Conservation (phyloP, 2,329 filamentous ascomycete genomes). For the Cadophora malorum region DNA sequence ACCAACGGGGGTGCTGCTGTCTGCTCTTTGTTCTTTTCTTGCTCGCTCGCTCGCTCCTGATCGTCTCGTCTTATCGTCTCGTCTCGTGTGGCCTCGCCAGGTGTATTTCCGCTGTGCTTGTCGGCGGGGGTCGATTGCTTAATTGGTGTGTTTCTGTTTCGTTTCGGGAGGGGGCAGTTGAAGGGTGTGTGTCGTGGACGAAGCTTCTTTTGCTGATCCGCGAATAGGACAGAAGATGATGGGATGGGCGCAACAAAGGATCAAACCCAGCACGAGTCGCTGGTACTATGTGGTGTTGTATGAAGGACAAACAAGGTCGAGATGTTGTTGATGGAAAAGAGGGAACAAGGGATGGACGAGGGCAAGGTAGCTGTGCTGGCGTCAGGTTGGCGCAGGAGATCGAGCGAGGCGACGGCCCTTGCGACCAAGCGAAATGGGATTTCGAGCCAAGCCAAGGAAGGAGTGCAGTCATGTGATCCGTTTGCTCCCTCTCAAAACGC, state of each 20-base stretch:
- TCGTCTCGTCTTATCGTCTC: constrained; percentile 15
- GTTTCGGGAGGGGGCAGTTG: constrained; percentile 37
- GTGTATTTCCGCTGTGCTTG: constrained; percentile 12
- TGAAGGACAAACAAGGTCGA: not conserved
- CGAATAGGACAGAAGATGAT: constrained; percentile 8
- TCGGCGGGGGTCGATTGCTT: constrained; percentile 28
- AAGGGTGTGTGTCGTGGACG: constrained; percentile 17
- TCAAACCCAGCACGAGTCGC: constrained; percentile 20
- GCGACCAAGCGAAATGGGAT: not conserved
- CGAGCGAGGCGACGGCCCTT: not conserved
- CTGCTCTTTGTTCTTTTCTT: constrained; percentile 27
- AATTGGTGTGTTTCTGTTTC: constrained; percentile 40
- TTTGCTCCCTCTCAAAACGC: not conserved
- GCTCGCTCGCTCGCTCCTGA: constrained; percentile 21
- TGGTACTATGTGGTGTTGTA: constrained; percentile 7
- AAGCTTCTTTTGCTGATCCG: constrained; percentile 20
- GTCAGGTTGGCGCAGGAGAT: not conserved
- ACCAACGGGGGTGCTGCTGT: constrained; percentile 30
- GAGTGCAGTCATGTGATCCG: not conserved
- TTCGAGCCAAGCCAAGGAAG: not conserved
- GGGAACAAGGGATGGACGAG: not conserved
- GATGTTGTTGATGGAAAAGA: constrained; percentile 12
- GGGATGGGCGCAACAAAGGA: not conserved
- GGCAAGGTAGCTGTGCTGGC: not conserved
- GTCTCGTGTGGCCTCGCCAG: not conserved